Conservation (phyloP, 345 rosid genomes). For the Camelina hispida region DNA sequence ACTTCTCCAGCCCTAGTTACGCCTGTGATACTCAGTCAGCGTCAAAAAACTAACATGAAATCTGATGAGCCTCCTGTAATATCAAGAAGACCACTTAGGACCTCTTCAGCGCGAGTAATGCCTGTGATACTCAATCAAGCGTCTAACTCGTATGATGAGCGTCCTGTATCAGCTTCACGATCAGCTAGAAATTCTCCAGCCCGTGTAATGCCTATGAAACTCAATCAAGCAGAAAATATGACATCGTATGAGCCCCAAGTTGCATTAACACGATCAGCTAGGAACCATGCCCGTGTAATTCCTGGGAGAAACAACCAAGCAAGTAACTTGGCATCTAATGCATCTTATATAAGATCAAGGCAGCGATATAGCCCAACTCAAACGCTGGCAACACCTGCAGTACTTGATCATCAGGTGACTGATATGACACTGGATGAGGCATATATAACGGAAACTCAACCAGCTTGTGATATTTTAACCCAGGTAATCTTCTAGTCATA, state of each 20-base stretch:
- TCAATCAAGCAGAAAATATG: conserved; percentile 33
- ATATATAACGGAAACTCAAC: conserved; percentile 30
- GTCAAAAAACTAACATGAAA: conserved; percentile 37
- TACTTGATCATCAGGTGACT: conserved; percentile 38
- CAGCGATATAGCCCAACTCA: conserved; percentile 40
- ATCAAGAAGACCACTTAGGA: conserved; percentile 37
- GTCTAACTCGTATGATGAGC: conserved; percentile 36
- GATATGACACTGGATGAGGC: conserved; percentile 44
- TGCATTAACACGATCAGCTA: conserved; percentile 39
- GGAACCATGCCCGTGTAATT: conserved; percentile 31
- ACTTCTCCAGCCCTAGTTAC: conserved; percentile 30
- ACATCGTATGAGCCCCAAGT: conserved; percentile 37
- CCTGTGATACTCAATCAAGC: conserved; percentile 35
- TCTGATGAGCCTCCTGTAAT: conserved; percentile 41
- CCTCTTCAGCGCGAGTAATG: conserved; percentile 35
- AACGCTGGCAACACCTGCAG: conserved; percentile 19
- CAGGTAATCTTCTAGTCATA: conserved; percentile 36
- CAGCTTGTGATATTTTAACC: conserved; percentile 31
- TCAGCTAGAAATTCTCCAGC: conserved; percentile 44
- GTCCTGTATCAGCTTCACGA: conserved; percentile 36
- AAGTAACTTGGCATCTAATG: conserved; percentile 24
- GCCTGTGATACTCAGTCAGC: conserved; percentile 29
- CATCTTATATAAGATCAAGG: conserved; percentile 39
- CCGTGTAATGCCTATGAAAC: conserved; percentile 34
- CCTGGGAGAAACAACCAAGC: conserved; percentile 27